A percentile compares a stretch with the other conserved stretches of the same genome.
Conservation (phyloP, 1,284 basidiomycete species). For the Bjerkandera adusta region DNA sequence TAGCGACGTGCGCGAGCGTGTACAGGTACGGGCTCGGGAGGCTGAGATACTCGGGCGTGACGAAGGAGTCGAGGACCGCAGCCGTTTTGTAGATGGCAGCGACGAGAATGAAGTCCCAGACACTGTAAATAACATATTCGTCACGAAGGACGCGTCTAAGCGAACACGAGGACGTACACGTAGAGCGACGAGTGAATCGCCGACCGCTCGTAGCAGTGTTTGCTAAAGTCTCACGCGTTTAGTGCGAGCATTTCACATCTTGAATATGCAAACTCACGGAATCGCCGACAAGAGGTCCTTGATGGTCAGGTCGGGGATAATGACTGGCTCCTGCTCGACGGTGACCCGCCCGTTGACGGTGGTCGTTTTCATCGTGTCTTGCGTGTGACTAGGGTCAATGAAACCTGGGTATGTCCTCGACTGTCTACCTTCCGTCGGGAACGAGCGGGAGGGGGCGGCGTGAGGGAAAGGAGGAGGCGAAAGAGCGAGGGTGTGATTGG, state of each 20-base stretch:
- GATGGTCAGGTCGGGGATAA: slow-evolving; percentile 80
- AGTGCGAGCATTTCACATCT: too few species aligned
- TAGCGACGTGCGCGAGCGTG: slow-evolving; percentile 58
- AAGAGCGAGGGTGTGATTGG: slow-evolving; percentile 8
- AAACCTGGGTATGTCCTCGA: slow-evolving; percentile 6
- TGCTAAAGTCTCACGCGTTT: slow-evolving; percentile 39
- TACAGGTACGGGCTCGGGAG: slow-evolving; percentile 68
- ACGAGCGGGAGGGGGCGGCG: not conserved
- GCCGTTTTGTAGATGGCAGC: slow-evolving; percentile 69
- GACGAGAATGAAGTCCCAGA: slow-evolving; percentile 78
- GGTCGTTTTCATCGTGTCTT: slow-evolving; percentile 24
- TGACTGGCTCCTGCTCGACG: slow-evolving; percentile 60
- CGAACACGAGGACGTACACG: slow-evolving; percentile 49
- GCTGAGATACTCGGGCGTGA: slow-evolving; percentile 52
- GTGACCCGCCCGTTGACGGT: slow-evolving; percentile 26
- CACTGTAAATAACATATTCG: slow-evolving; percentile 36
- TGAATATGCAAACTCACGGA: slow-evolving; percentile 69
- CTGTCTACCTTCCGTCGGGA: not conserved
- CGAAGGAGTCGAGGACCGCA: slow-evolving; percentile 63
- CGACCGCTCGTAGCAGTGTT: slow-evolving; percentile 93
- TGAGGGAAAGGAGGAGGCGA: slow-evolving; percentile 9
- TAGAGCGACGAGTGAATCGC: slow-evolving; percentile 83
- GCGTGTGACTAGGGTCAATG: slow-evolving; percentile 14
- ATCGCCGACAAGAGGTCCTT: slow-evolving; percentile 88
- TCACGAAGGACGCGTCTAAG: slow-evolving; percentile 14